Evolutionary conservation across 2,329 filamentous ascomycete species (phyloP), one percentile per base, ranked within the genome.

Genomic region (Colletotrichum sp.): DNA sequence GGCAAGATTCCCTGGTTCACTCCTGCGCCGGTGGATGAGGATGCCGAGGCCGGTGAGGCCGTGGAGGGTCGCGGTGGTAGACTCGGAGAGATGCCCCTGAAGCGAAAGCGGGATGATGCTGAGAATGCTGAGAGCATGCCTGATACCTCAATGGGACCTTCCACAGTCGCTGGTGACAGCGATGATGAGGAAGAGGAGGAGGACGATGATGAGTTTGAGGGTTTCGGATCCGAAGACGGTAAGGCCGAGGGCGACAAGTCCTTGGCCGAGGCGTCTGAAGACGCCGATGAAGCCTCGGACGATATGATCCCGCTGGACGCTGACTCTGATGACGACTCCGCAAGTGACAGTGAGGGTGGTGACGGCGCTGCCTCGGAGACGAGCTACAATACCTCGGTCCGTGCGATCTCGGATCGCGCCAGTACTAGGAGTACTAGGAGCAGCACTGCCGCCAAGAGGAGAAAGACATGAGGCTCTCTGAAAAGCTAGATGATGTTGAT

Each of bases 1-100:
- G 97, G 97, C 72, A 98, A 96, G 86, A 95, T 99, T 30, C 97
- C 97, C 2, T 99, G 98, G 97, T 99, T 96, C 82, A 97, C 95
- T 1, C 93, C 95, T 10, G 93, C 96, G 12, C 95, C 96, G 3
- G 86, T 89, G 16, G 82, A 85, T 5, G 91, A 91, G 64, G 88
- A 86, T 16, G 86, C 87, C 4, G 90, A 91, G 12, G 87, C 86
- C 16, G 85, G 86, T 13, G 86, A 87, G 36, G 86, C 84, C 48
- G 86, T 93, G n/a, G 91, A 93, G 77, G 95, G 95, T 7, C 92
- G 96, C 63, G 91, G 94, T 76, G 96, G 96, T 15, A 91, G 92
- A 79, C 88, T 98, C 1, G 96, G 96, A 22, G 95, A 98, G 85
- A 98, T 98, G 93, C 92, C 92, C 57, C 93, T 92, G 85, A 95